Evolutionary conservation across 2,329 filamentous ascomycete species (phyloP).

Genomic region (Microdochium bolleyi): DNA sequence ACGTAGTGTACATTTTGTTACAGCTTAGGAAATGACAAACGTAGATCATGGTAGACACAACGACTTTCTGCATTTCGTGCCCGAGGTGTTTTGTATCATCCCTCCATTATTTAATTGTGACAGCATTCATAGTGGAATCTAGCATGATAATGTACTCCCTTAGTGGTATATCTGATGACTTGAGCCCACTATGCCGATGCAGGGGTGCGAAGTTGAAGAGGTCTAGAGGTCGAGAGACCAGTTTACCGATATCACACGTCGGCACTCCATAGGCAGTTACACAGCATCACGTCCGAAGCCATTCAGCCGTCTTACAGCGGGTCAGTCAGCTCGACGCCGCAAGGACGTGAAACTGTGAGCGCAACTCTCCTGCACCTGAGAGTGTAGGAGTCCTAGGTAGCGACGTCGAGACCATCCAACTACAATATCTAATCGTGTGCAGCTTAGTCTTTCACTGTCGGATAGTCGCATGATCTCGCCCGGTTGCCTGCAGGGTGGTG

Average conservation of each 20-base stretch:
- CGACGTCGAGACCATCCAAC: not conserved
- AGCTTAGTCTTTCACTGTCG: not conserved
- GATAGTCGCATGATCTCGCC: not conserved
- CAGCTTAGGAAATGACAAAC: not conserved
- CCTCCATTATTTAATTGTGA: too few relatives aligned
- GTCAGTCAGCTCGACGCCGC: not conserved
- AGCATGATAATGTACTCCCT: not conserved
- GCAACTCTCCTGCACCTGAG: not conserved
- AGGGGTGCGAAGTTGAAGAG: not conserved
- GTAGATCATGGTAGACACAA: not conserved
- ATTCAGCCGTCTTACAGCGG: not conserved
- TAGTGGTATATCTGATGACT: not conserved
- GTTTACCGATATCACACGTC: not conserved
- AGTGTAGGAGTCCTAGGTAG: not conserved
- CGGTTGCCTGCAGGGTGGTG: not conserved
- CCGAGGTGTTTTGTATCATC: not conserved
- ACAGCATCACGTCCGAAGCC: not conserved
- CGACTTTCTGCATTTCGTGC: not conserved
- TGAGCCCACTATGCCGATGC: not conserved
- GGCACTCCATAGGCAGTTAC: not conserved
- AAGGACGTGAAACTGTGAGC: not conserved
- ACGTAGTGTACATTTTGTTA: not conserved
- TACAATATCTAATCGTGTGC: not conserved
- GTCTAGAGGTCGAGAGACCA: not conserved
- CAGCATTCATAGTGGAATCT: too few relatives aligned